Conservation (phyloP, 139 green algal genomes). For the Diplosphaera chodatii region DNA sequence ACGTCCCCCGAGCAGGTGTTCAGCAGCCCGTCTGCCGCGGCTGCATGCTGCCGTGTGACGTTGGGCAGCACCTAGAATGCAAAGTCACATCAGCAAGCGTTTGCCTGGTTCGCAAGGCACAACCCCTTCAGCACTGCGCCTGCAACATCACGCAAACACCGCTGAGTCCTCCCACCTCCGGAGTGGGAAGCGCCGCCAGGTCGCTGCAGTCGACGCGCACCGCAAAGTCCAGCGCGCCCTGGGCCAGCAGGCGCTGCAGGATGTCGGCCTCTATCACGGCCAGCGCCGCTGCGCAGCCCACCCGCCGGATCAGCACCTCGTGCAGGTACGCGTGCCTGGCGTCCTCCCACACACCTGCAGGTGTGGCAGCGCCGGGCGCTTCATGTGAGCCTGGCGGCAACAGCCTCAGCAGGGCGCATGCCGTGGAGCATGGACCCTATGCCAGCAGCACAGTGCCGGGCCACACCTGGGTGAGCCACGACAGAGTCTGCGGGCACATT, state of each 20-base stretch:
- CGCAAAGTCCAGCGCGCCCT: conserved; percentile 42
- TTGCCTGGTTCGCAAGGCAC: no score
- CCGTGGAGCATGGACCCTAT: no score
- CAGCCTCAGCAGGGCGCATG: no score
- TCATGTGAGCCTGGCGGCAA: no score
- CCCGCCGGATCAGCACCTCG: conserved; percentile 45
- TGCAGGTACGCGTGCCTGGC: conserved; percentile 49
- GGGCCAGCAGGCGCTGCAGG: conserved; percentile 41
- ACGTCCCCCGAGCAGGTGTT: conserved; percentile 54
- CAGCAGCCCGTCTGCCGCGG: conserved; percentile 17
- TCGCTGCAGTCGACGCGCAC: conserved; percentile 38
- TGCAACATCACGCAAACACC: no score
- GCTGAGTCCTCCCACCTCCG: not conserved
- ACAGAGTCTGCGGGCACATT: not conserved
- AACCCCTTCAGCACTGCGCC: no score
- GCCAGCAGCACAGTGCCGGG: no score
- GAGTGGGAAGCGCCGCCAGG: not conserved
- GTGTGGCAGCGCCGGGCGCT: no score
- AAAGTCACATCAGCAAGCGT: no score
- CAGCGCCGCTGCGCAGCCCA: conserved; percentile 48
- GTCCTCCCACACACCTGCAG: conserved; percentile 46
- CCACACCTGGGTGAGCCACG: conserved; percentile 25
- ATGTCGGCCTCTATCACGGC: conserved; percentile 55
- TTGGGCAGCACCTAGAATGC: conserved; percentile 19
- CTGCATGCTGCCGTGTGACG: conserved; percentile 19